Evolutionary conservation across 2,329 filamentous ascomycete genomes (phyloP).

Genomic region (Cladophialophora immunda): DNA sequence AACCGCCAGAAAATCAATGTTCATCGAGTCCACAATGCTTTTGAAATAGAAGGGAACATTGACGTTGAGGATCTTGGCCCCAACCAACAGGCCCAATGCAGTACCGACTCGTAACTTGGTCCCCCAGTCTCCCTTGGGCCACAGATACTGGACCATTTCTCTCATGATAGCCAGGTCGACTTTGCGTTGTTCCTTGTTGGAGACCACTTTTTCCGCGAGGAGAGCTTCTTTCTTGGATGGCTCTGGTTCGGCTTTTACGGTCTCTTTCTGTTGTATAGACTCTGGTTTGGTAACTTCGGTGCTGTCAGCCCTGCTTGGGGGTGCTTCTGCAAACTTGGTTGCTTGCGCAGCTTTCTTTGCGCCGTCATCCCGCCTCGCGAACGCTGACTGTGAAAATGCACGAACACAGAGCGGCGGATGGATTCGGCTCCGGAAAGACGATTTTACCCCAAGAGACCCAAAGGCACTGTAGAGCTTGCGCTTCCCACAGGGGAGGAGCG

Average conservation of each 20-base stretch:
- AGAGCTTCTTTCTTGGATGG: conserved; percentile 63
- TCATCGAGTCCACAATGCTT: conserved; percentile 96
- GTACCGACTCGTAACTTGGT: conserved; percentile 86
- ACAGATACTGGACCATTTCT: conserved; percentile 95
- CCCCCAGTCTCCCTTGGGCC: conserved; percentile 86
- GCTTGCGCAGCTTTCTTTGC: conserved; percentile 19
- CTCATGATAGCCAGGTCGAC: conserved; percentile 99
- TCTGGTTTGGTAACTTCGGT: conserved; percentile 37
- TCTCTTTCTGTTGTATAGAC: conserved; percentile 31
- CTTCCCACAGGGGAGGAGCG: conserved; percentile 21
- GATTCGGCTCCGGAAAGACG: background rate
- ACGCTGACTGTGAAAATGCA: conserved; percentile 22
- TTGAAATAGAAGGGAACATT: conserved; percentile 99
- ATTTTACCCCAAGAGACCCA: background rate
- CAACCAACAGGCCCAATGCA: conserved; percentile 82
- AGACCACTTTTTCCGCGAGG: conserved; percentile 70
- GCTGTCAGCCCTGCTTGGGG: conserved; percentile 24
- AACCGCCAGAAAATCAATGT: conserved; percentile 84
- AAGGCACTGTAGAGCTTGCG: conserved; percentile 14
- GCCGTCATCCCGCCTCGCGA: conserved; percentile 22
- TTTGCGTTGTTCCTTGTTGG: conserved; percentile 87
- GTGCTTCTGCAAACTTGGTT: conserved; percentile 27
- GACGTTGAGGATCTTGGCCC: conserved; percentile 94
- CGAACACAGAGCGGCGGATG: background rate
- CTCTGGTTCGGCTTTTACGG: conserved; percentile 40